A percentile compares a stretch with the other conserved stretches of the same genome.
Conservation (phyloP, 2,329 filamentous ascomycete species). For the Huntiella omanensis region DNA sequence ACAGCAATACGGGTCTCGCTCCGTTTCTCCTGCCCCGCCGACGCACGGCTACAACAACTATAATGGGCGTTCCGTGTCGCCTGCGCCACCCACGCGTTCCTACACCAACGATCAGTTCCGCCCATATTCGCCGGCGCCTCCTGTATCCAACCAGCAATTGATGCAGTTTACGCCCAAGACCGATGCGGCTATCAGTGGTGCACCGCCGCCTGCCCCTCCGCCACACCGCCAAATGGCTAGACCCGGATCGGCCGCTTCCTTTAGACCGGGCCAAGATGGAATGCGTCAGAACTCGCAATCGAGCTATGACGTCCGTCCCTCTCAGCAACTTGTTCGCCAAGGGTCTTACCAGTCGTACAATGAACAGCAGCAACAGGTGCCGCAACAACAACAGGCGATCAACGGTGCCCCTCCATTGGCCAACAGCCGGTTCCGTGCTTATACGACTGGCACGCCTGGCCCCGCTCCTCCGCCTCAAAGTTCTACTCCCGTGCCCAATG, state of each 20-base stretch:
- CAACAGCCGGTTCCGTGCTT: constrained; percentile 9
- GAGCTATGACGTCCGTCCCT: constrained; percentile 14
- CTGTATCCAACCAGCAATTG: constrained; percentile 8
- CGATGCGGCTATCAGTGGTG: constrained; percentile 25
- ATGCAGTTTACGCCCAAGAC: constrained; percentile 4
- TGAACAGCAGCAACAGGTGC: constrained; percentile 6
- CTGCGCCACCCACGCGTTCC: constrained; percentile 17
- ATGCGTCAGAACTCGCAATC: constrained; percentile 12
- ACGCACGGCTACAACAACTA: constrained; percentile 9
- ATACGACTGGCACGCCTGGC: constrained; percentile 2
- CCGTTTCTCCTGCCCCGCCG: constrained; percentile 13
- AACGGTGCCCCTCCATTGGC: constrained; percentile 6
- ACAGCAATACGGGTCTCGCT: constrained; percentile 9
- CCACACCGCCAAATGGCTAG: constrained; percentile 52
- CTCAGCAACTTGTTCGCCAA: constrained; percentile 16
- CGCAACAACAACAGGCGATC: background rate
- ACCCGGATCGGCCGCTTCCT: constrained; percentile 21
- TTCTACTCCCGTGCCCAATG: constrained; percentile 1
- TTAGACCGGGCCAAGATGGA: constrained; percentile 16
- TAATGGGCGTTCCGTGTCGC: constrained; percentile 16
- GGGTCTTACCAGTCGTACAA: constrained; percentile 20
- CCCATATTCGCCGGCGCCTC: constrained; percentile 12
- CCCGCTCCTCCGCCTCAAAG: constrained; percentile 4
- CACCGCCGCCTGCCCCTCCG: constrained; percentile 63
- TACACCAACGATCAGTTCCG: constrained; percentile 16